Percentiles rank a stretch among this genome's conserved stretches.
Evolutionary conservation across 2,329 filamentous ascomycete genomes (phyloP).

Genomic region (Cladosporium colombiae): DNA sequence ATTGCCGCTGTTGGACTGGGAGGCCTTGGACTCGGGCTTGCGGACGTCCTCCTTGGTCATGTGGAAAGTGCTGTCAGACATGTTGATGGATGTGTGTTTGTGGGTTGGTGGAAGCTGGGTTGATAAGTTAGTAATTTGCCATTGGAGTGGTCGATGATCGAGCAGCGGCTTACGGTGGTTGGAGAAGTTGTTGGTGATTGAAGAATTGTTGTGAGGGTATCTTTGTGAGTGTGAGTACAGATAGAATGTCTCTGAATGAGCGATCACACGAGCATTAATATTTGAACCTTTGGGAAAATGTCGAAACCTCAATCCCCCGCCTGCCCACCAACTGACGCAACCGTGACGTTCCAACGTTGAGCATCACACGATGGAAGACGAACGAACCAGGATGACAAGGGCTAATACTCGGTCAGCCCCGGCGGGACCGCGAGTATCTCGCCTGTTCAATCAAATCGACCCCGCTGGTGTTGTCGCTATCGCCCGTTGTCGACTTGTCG

Average conservation of each 20-base stretch:
- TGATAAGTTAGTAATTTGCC: constrained; percentile 2
- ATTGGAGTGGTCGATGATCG: neutral
- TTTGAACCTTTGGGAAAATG: neutral
- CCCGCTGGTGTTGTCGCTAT: neutral
- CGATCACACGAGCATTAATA: constrained; percentile 16
- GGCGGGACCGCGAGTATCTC: neutral
- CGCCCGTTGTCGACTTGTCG: neutral
- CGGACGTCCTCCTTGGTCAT: constrained; percentile 52
- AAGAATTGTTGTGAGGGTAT: neutral
- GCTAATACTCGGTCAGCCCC: constrained; percentile 11
- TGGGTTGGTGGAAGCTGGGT: neutral
- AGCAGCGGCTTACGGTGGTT: neutral
- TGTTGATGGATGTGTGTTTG: constrained; percentile 24
- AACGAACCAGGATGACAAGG: constrained; percentile 13
- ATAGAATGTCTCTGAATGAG: neutral
- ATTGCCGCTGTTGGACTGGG: constrained; percentile 44
- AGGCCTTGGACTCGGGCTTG: constrained; percentile 48
- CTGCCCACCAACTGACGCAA: constrained; percentile 17
- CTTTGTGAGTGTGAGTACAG: constrained; percentile 3
- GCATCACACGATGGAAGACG: constrained; percentile 7
- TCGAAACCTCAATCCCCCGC: constrained; percentile 4
- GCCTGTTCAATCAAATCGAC: constrained; percentile 14
- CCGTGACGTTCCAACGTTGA: constrained; percentile 12
- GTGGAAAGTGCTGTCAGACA: constrained; percentile 47
- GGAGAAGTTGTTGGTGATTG: neutral